Percentiles rank a stretch among this genome's conserved stretches.
These are phyloP conservation scores for Paratinospora sagittata DNA, from an alignment of 164 flowering plant genomes.

Conservation along the genomic window DNA sequence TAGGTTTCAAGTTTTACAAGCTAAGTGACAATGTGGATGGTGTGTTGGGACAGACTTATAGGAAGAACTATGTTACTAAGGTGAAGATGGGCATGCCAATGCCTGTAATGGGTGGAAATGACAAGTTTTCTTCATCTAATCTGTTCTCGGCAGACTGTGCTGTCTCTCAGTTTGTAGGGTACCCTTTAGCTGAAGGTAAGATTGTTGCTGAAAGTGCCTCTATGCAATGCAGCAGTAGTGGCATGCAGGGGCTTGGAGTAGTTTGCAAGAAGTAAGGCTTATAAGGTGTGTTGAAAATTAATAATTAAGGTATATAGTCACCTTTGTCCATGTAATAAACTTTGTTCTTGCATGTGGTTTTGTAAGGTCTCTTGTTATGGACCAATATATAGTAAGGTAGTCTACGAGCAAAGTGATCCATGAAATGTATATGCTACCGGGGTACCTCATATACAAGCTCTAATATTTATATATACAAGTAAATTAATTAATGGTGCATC, in stretches of 20 bases:
- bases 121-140: slow-evolving; percentile 14
- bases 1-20: slow-evolving; percentile 18
- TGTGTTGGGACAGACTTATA: slow-evolving; percentile 23
- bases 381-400: too few species aligned
- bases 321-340: neutral
- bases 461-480: too few species aligned
- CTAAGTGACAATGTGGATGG: slow-evolving; percentile 15
- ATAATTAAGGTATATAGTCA: neutral
- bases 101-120: slow-evolving; percentile 23
- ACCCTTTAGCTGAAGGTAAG: neutral
- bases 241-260: slow-evolving; percentile 1
- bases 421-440: too few species aligned
- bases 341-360: neutral
- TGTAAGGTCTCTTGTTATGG: too few species aligned
- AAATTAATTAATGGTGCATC: too few species aligned
- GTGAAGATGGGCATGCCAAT: slow-evolving; percentile 17
- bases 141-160: slow-evolving; percentile 21
- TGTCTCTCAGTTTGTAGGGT: slow-evolving; percentile 7
- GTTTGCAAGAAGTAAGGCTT: neutral
- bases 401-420: too few species aligned
- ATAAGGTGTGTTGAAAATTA: neutral
- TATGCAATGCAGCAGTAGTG: neutral
- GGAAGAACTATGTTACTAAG: slow-evolving; percentile 7
- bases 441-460: too few species aligned
- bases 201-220: neutral